Evolutionary conservation across 495 filamentous ascomycete genomes (phyloP).

Genomic region (Terfezia boudieri): DNA sequence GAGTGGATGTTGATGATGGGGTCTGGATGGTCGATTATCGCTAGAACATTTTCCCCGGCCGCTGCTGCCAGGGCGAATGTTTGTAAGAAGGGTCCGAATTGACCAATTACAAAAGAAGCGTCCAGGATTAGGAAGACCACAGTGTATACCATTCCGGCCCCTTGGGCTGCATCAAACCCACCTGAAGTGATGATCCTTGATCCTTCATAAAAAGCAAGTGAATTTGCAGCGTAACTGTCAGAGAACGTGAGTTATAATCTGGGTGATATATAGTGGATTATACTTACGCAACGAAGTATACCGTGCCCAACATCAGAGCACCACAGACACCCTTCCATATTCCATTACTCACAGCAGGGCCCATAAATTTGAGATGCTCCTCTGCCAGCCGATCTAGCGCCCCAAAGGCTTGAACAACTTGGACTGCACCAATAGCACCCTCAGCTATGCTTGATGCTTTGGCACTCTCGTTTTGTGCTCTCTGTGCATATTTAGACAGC

Average conservation of each 20-base stretch:
- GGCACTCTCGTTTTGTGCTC: constrained; percentile 6
- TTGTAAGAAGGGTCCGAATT: constrained; percentile 26
- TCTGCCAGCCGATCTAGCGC: constrained; percentile 22
- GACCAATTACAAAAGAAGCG: constrained; percentile 21
- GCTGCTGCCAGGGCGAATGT: constrained; percentile 27
- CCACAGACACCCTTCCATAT: constrained; percentile 17
- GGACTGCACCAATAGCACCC: constrained; percentile 27
- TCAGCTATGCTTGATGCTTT: constrained; percentile 26
- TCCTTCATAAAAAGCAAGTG: constrained; percentile 32
- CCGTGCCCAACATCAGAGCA: constrained; percentile 20
- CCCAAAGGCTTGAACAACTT: constrained; percentile 32
- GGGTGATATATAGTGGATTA: too few relatives aligned
- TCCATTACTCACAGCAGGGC: constrained; percentile 10
- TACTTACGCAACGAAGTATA: constrained; percentile 26
- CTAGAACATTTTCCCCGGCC: constrained; percentile 25
- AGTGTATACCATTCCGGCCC: constrained; percentile 29
- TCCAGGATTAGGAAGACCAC: constrained; percentile 30
- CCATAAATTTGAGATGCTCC: constrained; percentile 21
- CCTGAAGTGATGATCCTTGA: constrained; percentile 22
- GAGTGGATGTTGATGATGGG: constrained; percentile 19
- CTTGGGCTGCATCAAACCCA: constrained; percentile 12
- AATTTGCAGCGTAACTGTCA: constrained; percentile 24
- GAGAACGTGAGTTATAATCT: neutral
- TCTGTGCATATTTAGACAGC: constrained; percentile 15
- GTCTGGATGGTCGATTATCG: constrained; percentile 26